Percentiles rank a stretch among this genome's conserved stretches.
These are phyloP conservation scores for Atalantia buxifolia DNA, from an alignment of 345 rosid genomes.

Conservation along the genomic window DNA sequence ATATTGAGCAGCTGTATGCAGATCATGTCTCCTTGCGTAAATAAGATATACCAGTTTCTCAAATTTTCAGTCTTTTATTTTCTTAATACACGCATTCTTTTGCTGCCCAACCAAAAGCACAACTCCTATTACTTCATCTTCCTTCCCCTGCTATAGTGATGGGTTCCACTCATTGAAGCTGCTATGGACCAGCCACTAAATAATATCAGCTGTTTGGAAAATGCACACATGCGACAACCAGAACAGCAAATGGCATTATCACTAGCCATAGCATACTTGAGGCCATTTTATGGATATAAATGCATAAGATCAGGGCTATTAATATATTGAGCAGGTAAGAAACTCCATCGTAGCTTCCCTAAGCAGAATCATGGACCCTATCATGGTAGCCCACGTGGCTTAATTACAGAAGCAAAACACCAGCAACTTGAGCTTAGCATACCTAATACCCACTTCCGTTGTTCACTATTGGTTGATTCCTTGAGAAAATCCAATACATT, in stretches of 20 bases:
- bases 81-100: neutral
- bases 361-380: constrained; percentile 7
- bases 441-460: constrained; percentile 30
- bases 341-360: constrained; percentile 6
- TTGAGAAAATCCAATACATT: constrained; percentile 17
- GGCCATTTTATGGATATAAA: neutral
- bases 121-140: neutral
- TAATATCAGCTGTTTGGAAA: neutral
- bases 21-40: neutral
- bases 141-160: neutral
- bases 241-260: neutral
- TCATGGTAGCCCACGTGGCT: neutral
- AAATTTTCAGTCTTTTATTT: neutral
- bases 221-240: neutral
- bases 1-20: neutral
- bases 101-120: neutral
- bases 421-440: neutral
- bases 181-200: neutral
- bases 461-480: constrained; percentile 9
- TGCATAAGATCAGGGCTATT: neutral
- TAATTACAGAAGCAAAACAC: constrained; percentile 7
- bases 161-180: neutral
- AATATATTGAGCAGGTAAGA: neutral
- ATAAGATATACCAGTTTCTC: neutral
- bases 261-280: neutral